Evolutionary conservation across 331 rosid genomes (phyloP).

Genomic region (Telfairia occidentalis): DNA sequence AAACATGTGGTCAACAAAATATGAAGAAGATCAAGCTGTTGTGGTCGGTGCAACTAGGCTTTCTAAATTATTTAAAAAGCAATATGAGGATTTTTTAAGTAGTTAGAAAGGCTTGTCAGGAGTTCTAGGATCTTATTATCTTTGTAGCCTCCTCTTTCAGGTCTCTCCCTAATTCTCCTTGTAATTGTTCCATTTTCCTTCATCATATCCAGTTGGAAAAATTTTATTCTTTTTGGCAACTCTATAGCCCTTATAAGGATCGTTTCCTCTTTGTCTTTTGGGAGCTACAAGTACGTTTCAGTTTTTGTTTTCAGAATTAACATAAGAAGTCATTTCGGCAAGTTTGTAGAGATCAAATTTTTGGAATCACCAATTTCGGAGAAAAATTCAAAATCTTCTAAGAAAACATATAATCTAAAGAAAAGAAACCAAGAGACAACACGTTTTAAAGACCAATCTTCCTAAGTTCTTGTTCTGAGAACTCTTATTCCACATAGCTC

Average conservation of each 20-base stretch:
- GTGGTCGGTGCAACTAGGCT: background rate
- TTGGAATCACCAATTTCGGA: background rate
- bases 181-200: too few species aligned
- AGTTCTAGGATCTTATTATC: background rate
- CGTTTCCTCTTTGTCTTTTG: background rate
- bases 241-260: background rate
- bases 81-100: background rate
- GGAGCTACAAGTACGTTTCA: background rate
- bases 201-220: background rate
- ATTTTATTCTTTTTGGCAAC: background rate
- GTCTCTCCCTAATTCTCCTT: too few species aligned
- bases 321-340: background rate
- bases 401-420: background rate
- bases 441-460: background rate
- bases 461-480: background rate
- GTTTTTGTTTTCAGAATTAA: background rate
- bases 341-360: background rate
- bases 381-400: background rate
- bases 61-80: background rate
- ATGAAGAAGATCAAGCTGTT: background rate
- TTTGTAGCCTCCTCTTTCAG: background rate
- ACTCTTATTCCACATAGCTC: background rate
- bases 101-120: background rate
- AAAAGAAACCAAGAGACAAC: background rate
- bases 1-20: background rate